Percentiles rank a stretch among this genome's conserved stretches.
Evolutionary conservation across 176 grass and related monocot genomes (phyloP).

Genomic region (Oryza meyeriana): DNA sequence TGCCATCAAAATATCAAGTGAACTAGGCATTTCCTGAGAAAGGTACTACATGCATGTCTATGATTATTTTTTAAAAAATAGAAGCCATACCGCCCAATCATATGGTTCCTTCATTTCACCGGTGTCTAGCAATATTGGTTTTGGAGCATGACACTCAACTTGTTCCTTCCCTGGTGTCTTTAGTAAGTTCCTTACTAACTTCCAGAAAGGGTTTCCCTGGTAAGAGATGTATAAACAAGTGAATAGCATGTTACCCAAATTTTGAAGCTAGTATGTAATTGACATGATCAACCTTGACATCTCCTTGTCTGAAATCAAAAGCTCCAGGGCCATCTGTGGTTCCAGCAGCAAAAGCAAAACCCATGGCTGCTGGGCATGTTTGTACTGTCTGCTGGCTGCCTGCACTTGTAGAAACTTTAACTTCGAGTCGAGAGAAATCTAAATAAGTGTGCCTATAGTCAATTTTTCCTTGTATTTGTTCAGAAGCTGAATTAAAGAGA

Average conservation of each 20-base stretch:
- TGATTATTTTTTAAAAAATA: slow-evolving; percentile 5
- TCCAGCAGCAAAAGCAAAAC: slow-evolving; percentile 95
- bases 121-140: slow-evolving; percentile 96
- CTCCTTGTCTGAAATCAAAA: slow-evolving; percentile 97
- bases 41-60: background rate
- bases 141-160: slow-evolving; percentile 79
- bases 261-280: slow-evolving; percentile 32
- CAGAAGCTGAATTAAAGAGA: slow-evolving; percentile 79
- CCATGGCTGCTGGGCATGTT: slow-evolving; percentile 98
- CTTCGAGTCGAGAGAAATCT: slow-evolving; percentile 84
- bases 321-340: slow-evolving; percentile 96
- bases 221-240: slow-evolving; percentile 29
- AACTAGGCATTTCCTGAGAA: background rate
- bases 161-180: slow-evolving; percentile 80
- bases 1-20: slow-evolving; percentile 17
- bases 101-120: slow-evolving; percentile 97
- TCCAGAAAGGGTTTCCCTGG: slow-evolving; percentile 98
- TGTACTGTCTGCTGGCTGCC: slow-evolving; percentile 49
- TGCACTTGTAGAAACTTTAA: slow-evolving; percentile 50
- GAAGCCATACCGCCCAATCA: slow-evolving; percentile 83
- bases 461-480: slow-evolving; percentile 77
- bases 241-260: slow-evolving; percentile 14
- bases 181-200: slow-evolving; percentile 75
- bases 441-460: slow-evolving; percentile 78
- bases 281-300: slow-evolving; percentile 61